Percentiles rank a stretch among this genome's conserved stretches.
phyloP scores from a whole-genome alignment of 1,139 yeast species.

The Yamadazyma kanchanaburiensis region DNA sequence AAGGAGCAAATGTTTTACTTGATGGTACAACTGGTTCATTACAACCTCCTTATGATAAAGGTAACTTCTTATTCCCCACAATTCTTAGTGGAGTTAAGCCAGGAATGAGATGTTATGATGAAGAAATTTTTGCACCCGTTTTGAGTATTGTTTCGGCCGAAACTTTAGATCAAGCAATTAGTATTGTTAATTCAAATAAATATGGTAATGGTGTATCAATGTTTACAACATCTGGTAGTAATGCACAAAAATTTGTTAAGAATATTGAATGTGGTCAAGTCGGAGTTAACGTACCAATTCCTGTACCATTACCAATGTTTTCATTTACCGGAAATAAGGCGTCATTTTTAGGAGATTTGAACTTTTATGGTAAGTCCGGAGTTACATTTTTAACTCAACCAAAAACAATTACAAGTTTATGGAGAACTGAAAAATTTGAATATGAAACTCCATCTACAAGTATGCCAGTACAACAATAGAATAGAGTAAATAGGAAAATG shows the following conservation, averaged over 20 bases:
- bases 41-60: conserved; percentile 45
- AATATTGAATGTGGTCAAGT: conserved; percentile 75
- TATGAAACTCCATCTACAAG: conserved; percentile 54
- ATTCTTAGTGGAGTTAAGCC: conserved; percentile 61
- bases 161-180: conserved; percentile 71
- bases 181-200: conserved; percentile 57
- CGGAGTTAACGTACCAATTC: conserved; percentile 78
- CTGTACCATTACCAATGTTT: conserved; percentile 83
- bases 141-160: conserved; percentile 61
- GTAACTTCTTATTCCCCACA: conserved; percentile 76
- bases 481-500: neutral
- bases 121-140: conserved; percentile 79
- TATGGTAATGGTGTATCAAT: conserved; percentile 76
- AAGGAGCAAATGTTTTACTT: conserved; percentile 56
- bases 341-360: conserved; percentile 74
- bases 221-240: conserved; percentile 67
- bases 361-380: conserved; percentile 78
- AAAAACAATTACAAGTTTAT: conserved; percentile 69
- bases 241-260: conserved; percentile 68
- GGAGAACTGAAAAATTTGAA: conserved; percentile 60
- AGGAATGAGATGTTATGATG: conserved; percentile 70
- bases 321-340: conserved; percentile 79
- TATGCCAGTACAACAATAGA: conserved; percentile 60
- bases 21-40: conserved; percentile 58
- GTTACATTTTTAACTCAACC: conserved; percentile 70